Evolutionary conservation across 140 eudicot species (phyloP), one percentile per base, ranked within the genome.

Genomic region (Cichorium intybus): DNA sequence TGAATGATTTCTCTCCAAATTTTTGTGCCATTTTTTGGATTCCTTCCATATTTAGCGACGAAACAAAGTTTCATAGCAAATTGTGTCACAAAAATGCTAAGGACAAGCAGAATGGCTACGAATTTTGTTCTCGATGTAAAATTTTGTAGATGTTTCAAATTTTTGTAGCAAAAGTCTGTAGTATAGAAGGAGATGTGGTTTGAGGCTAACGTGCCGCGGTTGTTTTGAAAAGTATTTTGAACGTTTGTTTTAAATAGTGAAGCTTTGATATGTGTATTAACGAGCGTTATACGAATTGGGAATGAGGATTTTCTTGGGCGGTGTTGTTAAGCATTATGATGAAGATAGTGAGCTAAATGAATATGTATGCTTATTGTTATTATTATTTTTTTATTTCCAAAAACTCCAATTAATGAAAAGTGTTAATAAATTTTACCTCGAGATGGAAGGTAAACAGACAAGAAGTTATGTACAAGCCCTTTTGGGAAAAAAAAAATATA

Each of bases 241-340:
- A 24, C 28, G 28, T n/a, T 18, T 70, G 53, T 47, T 59, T 29
- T 39, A 48, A 49, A n/a, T 22, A 41, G 68, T 70, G 50, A 33
- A n/a, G n/a, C n/a, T 68, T 54, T 12, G 56, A 55, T 10, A 16
- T 39, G 5, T 12, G 24, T 15, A 68, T 45, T 28, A 56, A 26
- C 24, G 64, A 39, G 35, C 35, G 14, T 39, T 27, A 24, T 41
- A 28, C 15, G 2, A 53, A 31, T 51, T 0, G 46, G 2, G 46
- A 37, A 37, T 10, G 46, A 37, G 11, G 7, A 37, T 37, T 37
- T 15, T 37, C 6, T 37, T 7, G 46, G 12, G 46, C 11, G 2
- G 46, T 37, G 46, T 9, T 10, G 0, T 10, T 37, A 37, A 10
- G 3, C 0, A 12, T n/a, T 0, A 37, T 10, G 46, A 37, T 37